Evolutionary conservation across 1,284 basidiomycete species (phyloP), one percentile per base, ranked within the genome.

Genomic region (Ceratobasidium sp.): DNA sequence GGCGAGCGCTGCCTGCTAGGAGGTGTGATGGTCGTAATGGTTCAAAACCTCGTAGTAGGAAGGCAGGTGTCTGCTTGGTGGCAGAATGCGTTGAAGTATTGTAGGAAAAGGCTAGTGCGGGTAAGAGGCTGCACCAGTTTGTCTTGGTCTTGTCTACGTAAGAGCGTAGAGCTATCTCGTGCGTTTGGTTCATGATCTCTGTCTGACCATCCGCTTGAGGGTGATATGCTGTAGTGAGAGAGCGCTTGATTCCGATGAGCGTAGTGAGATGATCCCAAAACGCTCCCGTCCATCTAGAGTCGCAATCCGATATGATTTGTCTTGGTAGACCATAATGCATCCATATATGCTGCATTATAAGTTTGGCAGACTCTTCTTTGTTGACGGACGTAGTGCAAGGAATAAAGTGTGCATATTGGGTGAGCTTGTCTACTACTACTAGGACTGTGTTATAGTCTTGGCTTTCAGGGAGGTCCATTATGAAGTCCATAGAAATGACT

Each of bases 401-500:
- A 10, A 87, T 83, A 69, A 87, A 84, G 59, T 83, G 77, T 0
- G 84, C 81, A 77, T 81, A 80, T 79, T 88, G 87, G 20, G 86
- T 84, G 17, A 87, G 80, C 0, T 85, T 81, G 78, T 86, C 83
- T 3, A 86, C 85, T 0, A 86, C 77, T 1, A 87, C 85, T 3
- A 86, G 80, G 44, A 88, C 84, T 2, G 81, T 70, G 77, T 84
- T 82, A 79, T 76, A 86, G 0, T 85, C 84, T 2, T 82, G 79
- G 0, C 84, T 85, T 9, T 9, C 5, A 0, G 88, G 88, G 0
- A 90, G 82, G 23, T 84, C 83, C 6, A 83, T 83, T 40, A 90
- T 88, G 66, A 87, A 83, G 78, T 90, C 88, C 84, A 89, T 85
- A 0, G 85, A 85, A 3, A 89, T 82, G 0, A 83, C 82, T 42